Evolutionary conservation across 1,284 basidiomycete species (phyloP), one percentile per base, ranked within the genome.

Genomic region (Austroboletus niveus): DNA sequence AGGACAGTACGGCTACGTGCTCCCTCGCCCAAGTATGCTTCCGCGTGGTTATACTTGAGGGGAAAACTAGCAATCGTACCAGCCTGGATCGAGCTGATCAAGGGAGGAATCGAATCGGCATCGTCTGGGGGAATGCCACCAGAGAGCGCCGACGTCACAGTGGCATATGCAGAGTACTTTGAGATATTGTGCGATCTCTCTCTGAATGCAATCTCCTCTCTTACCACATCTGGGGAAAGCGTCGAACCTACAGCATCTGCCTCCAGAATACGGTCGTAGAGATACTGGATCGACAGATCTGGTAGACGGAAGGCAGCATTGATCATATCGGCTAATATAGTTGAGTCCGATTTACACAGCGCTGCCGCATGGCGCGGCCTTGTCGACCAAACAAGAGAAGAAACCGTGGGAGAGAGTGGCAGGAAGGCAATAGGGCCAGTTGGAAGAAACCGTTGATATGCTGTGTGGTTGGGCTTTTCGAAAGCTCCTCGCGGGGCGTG

Each of bases 371-470:
- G 76, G 8, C 75, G 64, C 0, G 94, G 93, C 49, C 80, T 85
- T 2, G 93, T 95, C 11, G 94, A 95, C 97, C 97, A 99, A 5
- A 98, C 97, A 52, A 99, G 79, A 2, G 95, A 96, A 6, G 91
- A 94, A 0, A 79, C 74, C 0, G 83, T 86, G 1, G 85, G 75
- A 1, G 89, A 94, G 59, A 85, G 80, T 0, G 92, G 95, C 12
- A 98, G 80, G 73, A 96, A 98, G 0, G 95, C 96, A 43, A 99
- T 87, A 1, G 97, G 96, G 0, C 97, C 96, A 4, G 93, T 94
- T 1, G 95, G 91, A 31, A 99, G 80, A 76, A 99, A 99, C 27
- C 96, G 80, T 71, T 99, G 97, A 71, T 91, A 98, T 0, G 94
- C 95, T 1, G 87, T 91, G 17, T 84, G 85, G 64, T 92, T 92